Percentiles rank a stretch among this genome's conserved stretches.
Evolutionary conservation across 495 filamentous ascomycete genomes (phyloP).

Genomic region (Aeminium ludgeri): DNA sequence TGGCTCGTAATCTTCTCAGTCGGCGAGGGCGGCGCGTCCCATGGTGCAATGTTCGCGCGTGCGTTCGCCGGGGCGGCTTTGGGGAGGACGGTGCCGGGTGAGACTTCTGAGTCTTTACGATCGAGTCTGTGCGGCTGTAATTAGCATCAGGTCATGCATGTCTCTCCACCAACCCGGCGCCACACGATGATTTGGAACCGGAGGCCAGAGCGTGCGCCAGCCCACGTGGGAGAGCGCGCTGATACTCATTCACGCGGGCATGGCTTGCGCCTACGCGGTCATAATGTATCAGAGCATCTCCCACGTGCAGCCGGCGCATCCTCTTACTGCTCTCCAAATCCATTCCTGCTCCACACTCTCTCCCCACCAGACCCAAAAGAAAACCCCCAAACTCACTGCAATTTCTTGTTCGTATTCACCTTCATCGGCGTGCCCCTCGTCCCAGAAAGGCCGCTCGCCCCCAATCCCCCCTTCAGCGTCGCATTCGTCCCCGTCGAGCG

Average conservation of each 20-base stretch:
- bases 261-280: no score
- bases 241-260: no score
- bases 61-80: constrained; percentile 22
- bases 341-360: not conserved
- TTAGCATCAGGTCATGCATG: constrained; percentile 2
- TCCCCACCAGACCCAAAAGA: not conserved
- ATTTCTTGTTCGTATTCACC: constrained; percentile 36
- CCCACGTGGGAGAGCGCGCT: not conserved
- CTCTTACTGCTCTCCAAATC: not conserved
- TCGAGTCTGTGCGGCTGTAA: constrained; percentile 15
- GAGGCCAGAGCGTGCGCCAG: not conserved
- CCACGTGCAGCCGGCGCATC: no score
- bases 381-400: constrained; percentile 17
- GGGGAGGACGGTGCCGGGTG: constrained; percentile 25
- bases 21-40: constrained; percentile 20
- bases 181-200: not conserved
- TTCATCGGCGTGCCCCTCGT: constrained; percentile 34
- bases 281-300: no score
- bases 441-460: constrained; percentile 32
- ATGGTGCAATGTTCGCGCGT: constrained; percentile 22
- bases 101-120: constrained; percentile 23
- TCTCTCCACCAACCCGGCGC: not conserved
- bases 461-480: no score
- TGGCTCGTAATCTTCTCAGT: constrained; percentile 29
- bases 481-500: constrained; percentile 42